Percentiles rank a stretch among this genome's conserved stretches.
These are phyloP conservation scores for Penicillium flavigenum DNA, from an alignment of 495 filamentous ascomycete genomes.

Conservation along the genomic window DNA sequence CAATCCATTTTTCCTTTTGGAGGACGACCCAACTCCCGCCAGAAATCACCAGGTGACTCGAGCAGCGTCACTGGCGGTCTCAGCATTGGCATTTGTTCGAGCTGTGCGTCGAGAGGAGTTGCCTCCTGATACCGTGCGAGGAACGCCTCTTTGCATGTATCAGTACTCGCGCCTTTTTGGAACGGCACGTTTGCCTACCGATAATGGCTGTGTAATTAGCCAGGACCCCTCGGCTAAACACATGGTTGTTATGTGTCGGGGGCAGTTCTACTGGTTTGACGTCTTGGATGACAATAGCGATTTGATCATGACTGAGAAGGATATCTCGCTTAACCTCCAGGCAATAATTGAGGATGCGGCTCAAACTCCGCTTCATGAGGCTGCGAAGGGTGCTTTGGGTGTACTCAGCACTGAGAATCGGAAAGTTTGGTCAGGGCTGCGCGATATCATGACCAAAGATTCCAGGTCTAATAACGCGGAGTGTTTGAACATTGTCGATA, in stretches of 20 bases:
- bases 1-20: constrained; percentile 96
- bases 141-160: constrained; percentile 90
- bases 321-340: constrained; percentile 87
- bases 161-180: constrained; percentile 96
- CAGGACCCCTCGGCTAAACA: constrained; percentile 88
- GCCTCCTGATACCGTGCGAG: constrained; percentile 80
- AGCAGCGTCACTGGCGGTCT: constrained; percentile 87
- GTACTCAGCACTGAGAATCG: constrained; percentile 96
- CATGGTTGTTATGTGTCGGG: constrained; percentile 89
- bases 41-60: constrained; percentile 95
- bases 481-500: constrained; percentile 90
- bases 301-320: constrained; percentile 95
- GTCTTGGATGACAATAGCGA: constrained; percentile 93
- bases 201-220: constrained; percentile 93
- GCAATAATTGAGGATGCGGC: constrained; percentile 89
- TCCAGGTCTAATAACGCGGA: constrained; percentile 91
- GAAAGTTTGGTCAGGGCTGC: constrained; percentile 87
- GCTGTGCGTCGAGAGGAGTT: constrained; percentile 92
- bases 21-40: constrained; percentile 95
- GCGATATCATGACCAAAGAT: constrained; percentile 86
- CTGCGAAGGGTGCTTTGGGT: constrained; percentile 88
- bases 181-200: constrained; percentile 90
- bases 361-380: constrained; percentile 86
- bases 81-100: constrained; percentile 86
- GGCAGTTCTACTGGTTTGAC: constrained; percentile 99